Evolutionary conservation across 495 filamentous ascomycete species (phyloP).

Genomic region (Pyronema domesticum): DNA sequence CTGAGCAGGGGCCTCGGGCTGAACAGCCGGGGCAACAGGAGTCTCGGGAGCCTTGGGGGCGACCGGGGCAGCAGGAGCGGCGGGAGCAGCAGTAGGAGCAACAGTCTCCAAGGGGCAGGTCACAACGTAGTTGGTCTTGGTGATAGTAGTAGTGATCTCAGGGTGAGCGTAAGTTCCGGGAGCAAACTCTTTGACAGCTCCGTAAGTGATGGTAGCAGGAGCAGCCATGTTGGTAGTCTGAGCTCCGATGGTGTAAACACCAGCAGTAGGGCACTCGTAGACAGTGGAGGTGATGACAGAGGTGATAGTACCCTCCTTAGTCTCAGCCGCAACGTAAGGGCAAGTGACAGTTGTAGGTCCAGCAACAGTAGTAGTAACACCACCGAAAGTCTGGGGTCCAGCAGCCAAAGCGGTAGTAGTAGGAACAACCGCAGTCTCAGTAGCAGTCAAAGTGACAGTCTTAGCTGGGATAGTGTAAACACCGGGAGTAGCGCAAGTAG

Average conservation of each 20-base stretch:
- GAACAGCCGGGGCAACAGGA: conserved; percentile 10
- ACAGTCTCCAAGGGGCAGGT: conserved; percentile 50
- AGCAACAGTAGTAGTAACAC: conserved; percentile 56
- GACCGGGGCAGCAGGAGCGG: conserved; percentile 12
- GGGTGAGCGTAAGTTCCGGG: conserved; percentile 60
- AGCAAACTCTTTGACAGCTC: conserved; percentile 43
- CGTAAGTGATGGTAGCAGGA: conserved; percentile 44
- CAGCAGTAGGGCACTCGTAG: conserved; percentile 59
- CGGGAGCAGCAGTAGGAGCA: conserved; percentile 19
- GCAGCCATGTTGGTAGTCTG: conserved; percentile 41
- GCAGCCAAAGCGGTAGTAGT: conserved; percentile 43
- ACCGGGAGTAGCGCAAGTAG: conserved; percentile 53
- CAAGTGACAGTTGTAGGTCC: conserved; percentile 53
- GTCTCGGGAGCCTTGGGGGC: conserved; percentile 6
- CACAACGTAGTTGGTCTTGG: conserved; percentile 47
- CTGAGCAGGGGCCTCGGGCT: conserved; percentile 7
- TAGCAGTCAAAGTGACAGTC: conserved; percentile 47
- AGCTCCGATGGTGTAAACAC: conserved; percentile 66
- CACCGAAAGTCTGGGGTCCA: conserved; percentile 55
- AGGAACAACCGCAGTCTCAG: conserved; percentile 48
- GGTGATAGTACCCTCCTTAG: conserved; percentile 38
- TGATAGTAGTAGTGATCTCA: conserved; percentile 47
- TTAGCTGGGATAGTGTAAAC: conserved; percentile 65
- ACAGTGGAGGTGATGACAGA: conserved; percentile 56
- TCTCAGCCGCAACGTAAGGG: conserved; percentile 51